Evolutionary conservation across 306 rosid species (phyloP).

Genomic region (Cicer judaicum): DNA sequence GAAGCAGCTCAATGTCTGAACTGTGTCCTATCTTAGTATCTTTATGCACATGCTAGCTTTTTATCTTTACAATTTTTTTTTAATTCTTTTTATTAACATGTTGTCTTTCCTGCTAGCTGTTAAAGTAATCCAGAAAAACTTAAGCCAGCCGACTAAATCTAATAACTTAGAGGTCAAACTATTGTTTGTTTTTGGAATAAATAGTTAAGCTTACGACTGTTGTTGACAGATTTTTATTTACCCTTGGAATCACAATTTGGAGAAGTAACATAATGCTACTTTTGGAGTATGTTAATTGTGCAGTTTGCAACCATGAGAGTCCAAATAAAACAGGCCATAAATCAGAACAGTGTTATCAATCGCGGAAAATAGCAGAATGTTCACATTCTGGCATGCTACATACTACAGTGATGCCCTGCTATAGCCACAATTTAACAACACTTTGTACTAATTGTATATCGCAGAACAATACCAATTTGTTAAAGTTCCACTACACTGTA

Average conservation of each 20-base stretch:
- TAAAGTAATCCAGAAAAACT: background rate
- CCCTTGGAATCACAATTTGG: background rate
- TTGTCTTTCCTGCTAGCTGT: background rate
- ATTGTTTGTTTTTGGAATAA: background rate
- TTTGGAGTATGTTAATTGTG: background rate
- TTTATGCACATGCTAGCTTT: conserved; percentile 3
- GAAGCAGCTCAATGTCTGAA: conserved; percentile 27
- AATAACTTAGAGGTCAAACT: conserved; percentile 12
- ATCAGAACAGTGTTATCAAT: no score
- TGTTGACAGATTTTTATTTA: background rate
- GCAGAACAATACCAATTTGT: no score
- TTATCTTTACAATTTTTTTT: background rate
- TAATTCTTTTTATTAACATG: background rate
- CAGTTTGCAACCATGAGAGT: no score
- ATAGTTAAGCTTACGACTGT: conserved; percentile 1
- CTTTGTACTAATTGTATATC: no score
- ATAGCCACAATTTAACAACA: no score
- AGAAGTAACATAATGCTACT: background rate
- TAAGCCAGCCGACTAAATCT: conserved; percentile 4
- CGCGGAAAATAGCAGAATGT: no score
- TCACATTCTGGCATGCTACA: no score
- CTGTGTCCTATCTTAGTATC: conserved; percentile 8
- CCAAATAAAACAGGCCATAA: no score
- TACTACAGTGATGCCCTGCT: no score
- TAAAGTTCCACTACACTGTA: no score